Conservation (phyloP, 129 eudicot genomes). For the Smallanthus sonchifolius region DNA sequence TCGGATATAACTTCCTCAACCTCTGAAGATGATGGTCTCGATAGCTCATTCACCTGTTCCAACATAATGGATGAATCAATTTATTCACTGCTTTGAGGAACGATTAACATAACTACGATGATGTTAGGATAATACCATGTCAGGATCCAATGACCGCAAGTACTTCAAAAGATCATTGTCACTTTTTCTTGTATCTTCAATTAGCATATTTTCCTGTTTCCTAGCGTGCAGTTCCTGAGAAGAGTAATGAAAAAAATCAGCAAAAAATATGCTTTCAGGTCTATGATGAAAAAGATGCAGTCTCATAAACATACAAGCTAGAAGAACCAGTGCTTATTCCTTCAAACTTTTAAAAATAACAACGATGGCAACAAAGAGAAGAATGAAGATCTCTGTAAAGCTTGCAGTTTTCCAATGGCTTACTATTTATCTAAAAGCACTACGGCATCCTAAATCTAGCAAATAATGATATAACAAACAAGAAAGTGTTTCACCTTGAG, state of each 20-base stretch:
- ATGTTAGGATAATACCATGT: conserved; percentile 48
- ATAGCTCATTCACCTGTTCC: conserved; percentile 72
- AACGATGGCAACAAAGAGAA: not conserved
- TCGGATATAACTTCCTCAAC: conserved; percentile 82
- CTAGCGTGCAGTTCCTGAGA: conserved; percentile 57
- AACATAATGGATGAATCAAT: conserved; percentile 5
- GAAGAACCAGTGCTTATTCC: not conserved
- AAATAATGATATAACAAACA: conserved; percentile 1
- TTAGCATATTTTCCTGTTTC: conserved; percentile 54
- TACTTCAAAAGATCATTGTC: conserved; percentile 72
- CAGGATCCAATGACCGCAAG: conserved; percentile 64
- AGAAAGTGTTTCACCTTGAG: not conserved
- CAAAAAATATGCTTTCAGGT: not conserved
- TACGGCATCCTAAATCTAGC: not conserved
- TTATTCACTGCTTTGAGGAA: not conserved
- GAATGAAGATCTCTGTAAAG: not conserved
- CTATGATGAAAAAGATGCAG: not conserved
- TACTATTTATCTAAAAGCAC: not conserved
- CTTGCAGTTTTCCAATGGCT: not conserved
- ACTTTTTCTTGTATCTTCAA: conserved; percentile 47
- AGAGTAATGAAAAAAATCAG: conserved; percentile 9
- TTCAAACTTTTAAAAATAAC: not conserved
- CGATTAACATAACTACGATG: not conserved
- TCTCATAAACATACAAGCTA: not conserved
- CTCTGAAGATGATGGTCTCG: conserved; percentile 79